A percentile compares a stretch with the other conserved stretches of the same genome.
These are phyloP conservation scores for Pulicaria dysenterica DNA, from an alignment of 129 eudicot genomes.

Conservation along the genomic window DNA sequence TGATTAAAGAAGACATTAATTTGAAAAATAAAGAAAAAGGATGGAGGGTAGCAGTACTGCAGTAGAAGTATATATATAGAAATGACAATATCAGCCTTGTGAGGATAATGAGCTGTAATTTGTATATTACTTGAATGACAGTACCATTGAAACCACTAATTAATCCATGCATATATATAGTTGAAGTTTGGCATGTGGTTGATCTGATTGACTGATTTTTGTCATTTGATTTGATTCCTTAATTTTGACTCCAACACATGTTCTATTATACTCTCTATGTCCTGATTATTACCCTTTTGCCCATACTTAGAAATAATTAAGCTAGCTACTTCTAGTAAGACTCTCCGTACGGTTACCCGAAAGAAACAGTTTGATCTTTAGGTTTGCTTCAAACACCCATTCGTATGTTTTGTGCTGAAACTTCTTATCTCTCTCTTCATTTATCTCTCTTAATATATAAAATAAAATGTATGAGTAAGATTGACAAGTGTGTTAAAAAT, in stretches of 20 bases:
- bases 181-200: conserved; percentile 40
- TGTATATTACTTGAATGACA: conserved; percentile 30
- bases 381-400: too few relatives aligned
- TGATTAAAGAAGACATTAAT: conserved; percentile 6
- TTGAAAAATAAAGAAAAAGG: conserved; percentile 2
- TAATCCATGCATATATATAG: conserved; percentile 39
- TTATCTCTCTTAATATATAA: too few relatives aligned
- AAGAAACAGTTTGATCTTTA: too few relatives aligned
- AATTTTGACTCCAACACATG: conserved; percentile 40
- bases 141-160: conserved; percentile 34
- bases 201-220: conserved; percentile 38
- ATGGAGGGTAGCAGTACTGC: conserved; percentile 24
- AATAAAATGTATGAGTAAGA: too few relatives aligned
- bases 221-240: conserved; percentile 44
- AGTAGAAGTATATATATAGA: conserved; percentile 32
- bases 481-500: too few relatives aligned
- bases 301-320: not conserved
- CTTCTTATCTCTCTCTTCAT: too few relatives aligned
- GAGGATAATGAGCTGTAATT: conserved; percentile 42
- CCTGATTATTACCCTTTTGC: not conserved
- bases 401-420: too few relatives aligned
- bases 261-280: conserved; percentile 14
- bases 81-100: conserved; percentile 34
- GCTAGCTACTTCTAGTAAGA: too few relatives aligned
- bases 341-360: too few relatives aligned